Percentiles rank a stretch among this genome's conserved stretches.
Conservation (phyloP, 306 rosid species). For the Corylus americana region DNA sequence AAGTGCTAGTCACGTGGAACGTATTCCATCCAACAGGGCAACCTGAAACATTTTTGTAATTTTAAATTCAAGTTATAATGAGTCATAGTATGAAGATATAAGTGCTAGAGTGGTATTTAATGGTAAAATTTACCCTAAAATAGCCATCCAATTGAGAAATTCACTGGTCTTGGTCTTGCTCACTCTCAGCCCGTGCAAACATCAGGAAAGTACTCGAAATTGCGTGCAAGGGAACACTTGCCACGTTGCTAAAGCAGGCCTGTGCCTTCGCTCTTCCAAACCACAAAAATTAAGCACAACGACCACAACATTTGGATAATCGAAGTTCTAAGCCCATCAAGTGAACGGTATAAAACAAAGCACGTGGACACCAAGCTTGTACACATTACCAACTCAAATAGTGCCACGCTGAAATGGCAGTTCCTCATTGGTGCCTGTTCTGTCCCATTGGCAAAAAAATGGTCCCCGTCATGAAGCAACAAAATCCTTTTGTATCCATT, state of each 20-base stretch:
- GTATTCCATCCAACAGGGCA: too few species aligned
- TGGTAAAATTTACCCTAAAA: too few species aligned
- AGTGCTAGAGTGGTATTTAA: too few species aligned
- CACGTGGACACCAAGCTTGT: constrained; percentile 38
- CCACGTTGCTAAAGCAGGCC: constrained; percentile 48
- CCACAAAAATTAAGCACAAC: constrained; percentile 36
- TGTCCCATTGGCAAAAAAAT: constrained; percentile 5
- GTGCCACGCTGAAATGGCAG: constrained; percentile 13
- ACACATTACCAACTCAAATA: constrained; percentile 23
- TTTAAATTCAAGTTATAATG: too few species aligned
- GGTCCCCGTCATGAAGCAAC: constrained; percentile 12
- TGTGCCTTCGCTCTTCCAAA: constrained; percentile 19
- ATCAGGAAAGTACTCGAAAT: constrained; percentile 28
- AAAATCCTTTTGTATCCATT: constrained; percentile 3
- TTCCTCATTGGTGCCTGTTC: background rate
- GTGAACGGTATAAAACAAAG: constrained; percentile 40
- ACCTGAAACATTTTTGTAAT: too few species aligned
- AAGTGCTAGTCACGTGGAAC: too few species aligned
- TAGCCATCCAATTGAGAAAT: background rate
- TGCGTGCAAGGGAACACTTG: constrained; percentile 51
- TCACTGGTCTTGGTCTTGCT: background rate
- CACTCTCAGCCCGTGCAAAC: constrained; percentile 34
- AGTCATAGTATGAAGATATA: too few species aligned
- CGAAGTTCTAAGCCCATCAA: constrained; percentile 16
- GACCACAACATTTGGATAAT: constrained; percentile 47